phyloP scores from a whole-genome alignment of 2,329 filamentous ascomycete genomes.

The Whalleya microplaca region DNA sequence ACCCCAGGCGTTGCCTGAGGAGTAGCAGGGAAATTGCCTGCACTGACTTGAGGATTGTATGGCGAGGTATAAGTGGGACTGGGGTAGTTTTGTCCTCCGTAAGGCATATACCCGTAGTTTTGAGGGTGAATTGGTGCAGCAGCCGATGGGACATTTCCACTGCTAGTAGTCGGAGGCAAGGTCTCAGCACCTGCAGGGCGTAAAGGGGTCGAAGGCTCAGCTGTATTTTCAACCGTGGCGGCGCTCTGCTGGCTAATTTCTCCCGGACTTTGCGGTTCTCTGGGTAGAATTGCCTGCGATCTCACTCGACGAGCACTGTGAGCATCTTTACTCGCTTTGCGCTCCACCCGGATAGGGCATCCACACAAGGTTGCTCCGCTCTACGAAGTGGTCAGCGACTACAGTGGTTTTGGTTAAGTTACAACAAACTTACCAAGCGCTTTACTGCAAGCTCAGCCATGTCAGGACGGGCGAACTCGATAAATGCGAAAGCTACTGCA shows the following conservation, averaged over 20 bases:
- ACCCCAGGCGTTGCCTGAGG: slow-evolving; percentile 23
- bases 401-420: slow-evolving; percentile 2
- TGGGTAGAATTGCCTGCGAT: background rate
- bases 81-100: slow-evolving; percentile 4
- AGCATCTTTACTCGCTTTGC: slow-evolving; percentile 35
- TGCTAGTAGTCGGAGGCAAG: background rate
- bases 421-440: slow-evolving; percentile 40
- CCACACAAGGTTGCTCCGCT: slow-evolving; percentile 38
- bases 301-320: slow-evolving; percentile 6
- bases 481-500: slow-evolving; percentile 38
- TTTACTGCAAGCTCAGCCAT: slow-evolving; percentile 42
- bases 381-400: slow-evolving; percentile 31
- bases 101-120: slow-evolving; percentile 9
- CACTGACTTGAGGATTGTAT: slow-evolving; percentile 2
- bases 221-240: background rate
- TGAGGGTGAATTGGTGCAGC: background rate
- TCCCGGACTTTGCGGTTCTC: background rate
- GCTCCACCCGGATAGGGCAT: slow-evolving; percentile 42
- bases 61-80: slow-evolving; percentile 12
- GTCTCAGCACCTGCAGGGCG: background rate
- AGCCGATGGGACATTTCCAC: background rate
- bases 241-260: background rate
- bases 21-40: slow-evolving; percentile 14
- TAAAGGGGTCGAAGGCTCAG: slow-evolving; percentile 13
- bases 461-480: slow-evolving; percentile 45